phyloP scores from a whole-genome alignment of 2,329 filamentous ascomycete genomes.

The Sporothrix mexicana region DNA sequence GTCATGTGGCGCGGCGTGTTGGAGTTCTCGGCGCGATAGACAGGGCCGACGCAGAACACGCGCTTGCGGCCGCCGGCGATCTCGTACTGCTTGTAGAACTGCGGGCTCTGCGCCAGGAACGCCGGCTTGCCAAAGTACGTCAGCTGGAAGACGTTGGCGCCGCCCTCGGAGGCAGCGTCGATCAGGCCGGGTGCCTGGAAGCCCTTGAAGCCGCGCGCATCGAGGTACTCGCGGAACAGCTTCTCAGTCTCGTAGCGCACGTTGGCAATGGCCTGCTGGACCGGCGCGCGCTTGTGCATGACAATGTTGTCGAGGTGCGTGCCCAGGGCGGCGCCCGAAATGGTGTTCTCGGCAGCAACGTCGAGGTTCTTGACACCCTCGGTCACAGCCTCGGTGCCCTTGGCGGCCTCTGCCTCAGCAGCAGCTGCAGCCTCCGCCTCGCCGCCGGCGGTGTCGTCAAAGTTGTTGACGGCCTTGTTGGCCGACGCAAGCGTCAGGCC shows the following conservation, averaged over 20 bases:
- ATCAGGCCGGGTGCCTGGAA: conserved; percentile 91
- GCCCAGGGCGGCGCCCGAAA: conserved; percentile 77
- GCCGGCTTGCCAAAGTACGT: conserved; percentile 88
- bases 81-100: conserved; percentile 88
- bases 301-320: conserved; percentile 90
- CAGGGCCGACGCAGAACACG: conserved; percentile 78
- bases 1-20: conserved; percentile 87
- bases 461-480: conserved; percentile 61
- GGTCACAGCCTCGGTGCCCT: conserved; percentile 45
- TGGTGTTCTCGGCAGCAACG: conserved; percentile 44
- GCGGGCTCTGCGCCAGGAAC: conserved; percentile 78
- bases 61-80: conserved; percentile 79
- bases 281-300: conserved; percentile 88
- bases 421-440: conserved; percentile 12
- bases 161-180: conserved; percentile 89
- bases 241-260: conserved; percentile 52
- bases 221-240: conserved; percentile 65
- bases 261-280: conserved; percentile 81
- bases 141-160: conserved; percentile 87
- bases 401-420: conserved; percentile 50
- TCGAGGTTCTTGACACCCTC: conserved; percentile 46
- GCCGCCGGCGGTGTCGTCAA: conserved; percentile 58
- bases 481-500: conserved; percentile 63
- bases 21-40: conserved; percentile 85
- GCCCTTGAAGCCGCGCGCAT: conserved; percentile 74